Evolutionary conservation across 176 grass and related monocot species (phyloP), one percentile per base, ranked within the genome.

Genomic region (Phoenix dactylifera): DNA sequence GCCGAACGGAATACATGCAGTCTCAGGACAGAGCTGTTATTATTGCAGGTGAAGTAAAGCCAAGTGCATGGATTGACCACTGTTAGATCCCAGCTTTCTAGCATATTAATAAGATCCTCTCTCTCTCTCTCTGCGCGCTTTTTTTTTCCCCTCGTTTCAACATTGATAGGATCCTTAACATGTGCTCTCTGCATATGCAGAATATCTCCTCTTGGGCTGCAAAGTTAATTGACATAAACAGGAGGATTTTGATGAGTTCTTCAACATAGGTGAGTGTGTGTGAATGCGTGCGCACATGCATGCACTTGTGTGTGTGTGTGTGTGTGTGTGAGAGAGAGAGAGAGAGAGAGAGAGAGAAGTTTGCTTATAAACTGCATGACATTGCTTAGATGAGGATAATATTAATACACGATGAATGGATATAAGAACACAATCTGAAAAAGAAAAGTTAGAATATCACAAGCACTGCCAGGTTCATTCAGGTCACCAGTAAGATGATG

Each of bases 81-180:
- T 49, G 16, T 73, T 35, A 39, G 30, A 29, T 73, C 49, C 70
- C 70, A 73, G 59, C 70, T 73, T 26, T 32, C 23, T 7, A 73
- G 50, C 55, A 73, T 59, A 55, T 73, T 73, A 29, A 24, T 25
- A 62, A 56, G 70, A 29, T 73, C 71, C 22, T 0, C 54, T 59
- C 70, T 62, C 63, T 57, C 56, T 73, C 63, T 4, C 44, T 73
- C 63, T 73, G 26, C 26, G 26, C 0, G 26, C 5, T 0, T 28
- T 28, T 28, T 28, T 28, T 28, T 28, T 28, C 4, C 0, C 5
- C 5, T 3, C 26, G 26, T 28, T 28, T 0, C 26, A 28, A 63
- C 70, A 63, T 73, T 73, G 22, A 23, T 24, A 62, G 70, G 70
- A 26, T 73, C 58, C 32, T 35, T 10, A 10, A 35, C 32, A 35